Evolutionary conservation across 78 protist genomes (phyloP).

Genomic region (Dictyostelium brefeldianum): DNA sequence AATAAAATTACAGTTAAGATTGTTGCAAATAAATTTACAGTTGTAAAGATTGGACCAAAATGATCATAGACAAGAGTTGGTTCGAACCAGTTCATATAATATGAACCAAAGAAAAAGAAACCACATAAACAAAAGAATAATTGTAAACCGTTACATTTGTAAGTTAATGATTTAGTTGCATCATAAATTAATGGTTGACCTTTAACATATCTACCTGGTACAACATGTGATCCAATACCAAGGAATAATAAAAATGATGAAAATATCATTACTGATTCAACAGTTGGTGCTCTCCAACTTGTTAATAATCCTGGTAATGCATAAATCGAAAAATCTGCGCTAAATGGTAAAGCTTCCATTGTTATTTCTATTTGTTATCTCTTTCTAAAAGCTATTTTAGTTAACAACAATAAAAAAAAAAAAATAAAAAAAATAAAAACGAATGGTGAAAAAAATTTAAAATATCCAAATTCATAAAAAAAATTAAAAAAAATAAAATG

Average conservation of each 20-base stretch:
- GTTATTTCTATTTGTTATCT: not conserved
- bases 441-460: no score
- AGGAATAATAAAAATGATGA: slow-evolving; percentile 1
- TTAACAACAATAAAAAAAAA: not conserved
- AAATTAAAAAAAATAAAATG: not conserved
- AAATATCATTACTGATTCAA: slow-evolving; percentile 35
- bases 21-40: slow-evolving; percentile 20
- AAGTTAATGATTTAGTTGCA: not conserved
- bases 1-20: slow-evolving; percentile 14
- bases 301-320: slow-evolving; percentile 24
- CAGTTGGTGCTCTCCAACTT: slow-evolving; percentile 36
- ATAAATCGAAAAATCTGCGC: slow-evolving; percentile 7
- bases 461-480: no score
- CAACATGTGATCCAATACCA: slow-evolving; percentile 28
- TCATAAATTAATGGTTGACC: slow-evolving; percentile 38
- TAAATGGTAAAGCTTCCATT: slow-evolving; percentile 28
- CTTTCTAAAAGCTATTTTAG: not conserved
- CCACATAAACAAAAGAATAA: slow-evolving; percentile 14
- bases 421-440: not conserved
- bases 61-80: slow-evolving; percentile 37
- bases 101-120: slow-evolving; percentile 25
- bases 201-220: slow-evolving; percentile 22
- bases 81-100: slow-evolving; percentile 23
- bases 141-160: slow-evolving; percentile 11
- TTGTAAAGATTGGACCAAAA: slow-evolving; percentile 32